phyloP scores from a whole-genome alignment of 805 yeast genomes.

The Candida koratica region DNA sequence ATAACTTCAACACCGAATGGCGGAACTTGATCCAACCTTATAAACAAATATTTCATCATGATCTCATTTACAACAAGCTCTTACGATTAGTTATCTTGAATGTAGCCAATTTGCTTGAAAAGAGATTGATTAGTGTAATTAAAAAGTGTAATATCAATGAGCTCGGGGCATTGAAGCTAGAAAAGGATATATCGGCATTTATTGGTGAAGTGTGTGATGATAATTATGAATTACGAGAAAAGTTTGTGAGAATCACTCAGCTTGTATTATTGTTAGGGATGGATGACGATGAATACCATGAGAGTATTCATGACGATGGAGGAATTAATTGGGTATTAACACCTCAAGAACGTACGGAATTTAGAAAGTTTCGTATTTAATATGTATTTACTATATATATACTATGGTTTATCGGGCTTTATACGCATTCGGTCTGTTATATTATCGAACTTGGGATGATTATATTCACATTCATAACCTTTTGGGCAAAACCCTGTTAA shows the following conservation, averaged over 20 bases:
- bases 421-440: constrained; percentile 40
- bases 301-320: constrained; percentile 26
- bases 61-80: constrained; percentile 48
- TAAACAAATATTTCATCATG: constrained; percentile 49
- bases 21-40: constrained; percentile 61
- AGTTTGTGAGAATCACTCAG: constrained; percentile 78
- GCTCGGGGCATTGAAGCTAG: constrained; percentile 77
- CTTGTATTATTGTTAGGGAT: constrained; percentile 75
- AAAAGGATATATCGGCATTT: constrained; percentile 71
- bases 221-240: constrained; percentile 69
- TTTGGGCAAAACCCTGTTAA: constrained; percentile 90
- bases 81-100: constrained; percentile 48
- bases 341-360: constrained; percentile 66
- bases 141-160: constrained; percentile 63
- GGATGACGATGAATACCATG: constrained; percentile 58
- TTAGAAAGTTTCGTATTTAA: constrained; percentile 51
- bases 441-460: constrained; percentile 77
- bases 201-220: constrained; percentile 71
- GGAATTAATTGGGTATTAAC: constrained; percentile 69
- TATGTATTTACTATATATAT: constrained; percentile 6
- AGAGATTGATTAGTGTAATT: constrained; percentile 61
- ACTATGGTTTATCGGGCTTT: constrained; percentile 28
- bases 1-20: constrained; percentile 63
- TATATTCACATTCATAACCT: constrained; percentile 71
- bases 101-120: constrained; percentile 57